Evolutionary conservation across 305 asterid species (phyloP), one percentile per base, ranked within the genome.

Genomic region (Fraxinus nigra): DNA sequence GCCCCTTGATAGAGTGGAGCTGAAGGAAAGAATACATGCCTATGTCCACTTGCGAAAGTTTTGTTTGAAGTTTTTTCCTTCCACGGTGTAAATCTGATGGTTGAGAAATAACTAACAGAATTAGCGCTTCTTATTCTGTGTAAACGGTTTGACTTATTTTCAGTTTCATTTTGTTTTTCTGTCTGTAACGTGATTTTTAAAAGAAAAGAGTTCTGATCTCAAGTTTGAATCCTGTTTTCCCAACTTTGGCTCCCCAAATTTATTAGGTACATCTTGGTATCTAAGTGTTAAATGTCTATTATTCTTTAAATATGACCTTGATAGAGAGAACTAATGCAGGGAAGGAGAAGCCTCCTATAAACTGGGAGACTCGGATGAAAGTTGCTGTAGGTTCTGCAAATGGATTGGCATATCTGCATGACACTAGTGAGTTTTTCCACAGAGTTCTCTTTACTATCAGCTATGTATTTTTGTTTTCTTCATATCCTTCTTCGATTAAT

Each of bases 381-480:
- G 91, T 95, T 83, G 94, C 98, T 78, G 56, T 90, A 61, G 97
- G 95, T 56, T 90, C 98, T 78, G 98, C 98, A 18, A 92, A 86
- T 86, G 98, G 98, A 85, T 87, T 95, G 86, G 89, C 94, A 54
- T 93, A 90, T 88, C 84, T 95, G 90, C 98, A 95, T 5, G 97
- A 93, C 85, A 97, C 90, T 24, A 93, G 98, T 95, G 87, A 88
- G 97, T 88, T 84, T 84, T 85, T 73, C 54, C 77, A n/a, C 83
- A 0, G 10, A 65, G 70, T 20, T 14, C 54, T 79, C 84, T 77
- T 79, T 38, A 33, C 75, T 59, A 48, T 72, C 74, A 72, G 65
- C 84, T 30, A 72, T 84, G 33, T 80, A n/a, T 35, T 43, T 75
- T 54, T 54, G 65, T 35, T 22, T 59, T 75, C 56, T n/a, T 40